A percentile compares a stretch with the other conserved stretches of the same genome.
Evolutionary conservation across 208 protist genomes (phyloP).

Genomic region (Trypanosoma mega): DNA sequence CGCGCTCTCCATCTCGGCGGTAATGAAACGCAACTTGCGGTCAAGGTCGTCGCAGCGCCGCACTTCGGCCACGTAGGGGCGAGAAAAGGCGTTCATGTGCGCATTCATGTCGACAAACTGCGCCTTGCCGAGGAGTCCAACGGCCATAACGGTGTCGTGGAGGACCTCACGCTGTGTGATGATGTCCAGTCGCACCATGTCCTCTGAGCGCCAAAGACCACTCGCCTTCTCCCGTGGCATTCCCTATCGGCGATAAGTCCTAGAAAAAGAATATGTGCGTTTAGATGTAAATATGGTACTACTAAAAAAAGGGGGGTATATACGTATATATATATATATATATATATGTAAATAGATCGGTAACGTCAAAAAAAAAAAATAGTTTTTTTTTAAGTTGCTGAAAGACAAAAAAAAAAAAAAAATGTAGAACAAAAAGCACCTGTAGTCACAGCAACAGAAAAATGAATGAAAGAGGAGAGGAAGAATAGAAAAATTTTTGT

Average conservation of each 20-base stretch:
- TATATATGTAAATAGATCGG: too few relatives aligned
- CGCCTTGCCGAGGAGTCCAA: slow-evolving; percentile 89
- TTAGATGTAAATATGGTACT: background rate
- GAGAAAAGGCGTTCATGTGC: slow-evolving; percentile 77
- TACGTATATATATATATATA: too few relatives aligned
- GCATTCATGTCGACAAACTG: slow-evolving; percentile 91
- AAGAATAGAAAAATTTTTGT: background rate
- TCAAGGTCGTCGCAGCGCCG: slow-evolving; percentile 91
- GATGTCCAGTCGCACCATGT: slow-evolving; percentile 93
- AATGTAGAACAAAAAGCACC: background rate
- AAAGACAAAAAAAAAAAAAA: slow-evolving; percentile 4
- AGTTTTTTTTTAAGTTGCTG: too few relatives aligned
- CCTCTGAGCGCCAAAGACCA: slow-evolving; percentile 84
- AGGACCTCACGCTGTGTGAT: slow-evolving; percentile 89
- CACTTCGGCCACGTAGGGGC: slow-evolving; percentile 92
- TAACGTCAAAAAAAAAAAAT: slow-evolving; percentile 19
- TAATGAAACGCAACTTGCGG: slow-evolving; percentile 79
- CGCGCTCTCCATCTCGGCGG: slow-evolving; percentile 56
- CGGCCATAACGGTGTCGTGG: slow-evolving; percentile 84
- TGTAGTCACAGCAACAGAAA: background rate
- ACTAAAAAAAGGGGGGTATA: background rate
- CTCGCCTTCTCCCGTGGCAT: slow-evolving; percentile 27
- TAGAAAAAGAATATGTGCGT: too few relatives aligned
- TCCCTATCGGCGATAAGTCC: too few relatives aligned
- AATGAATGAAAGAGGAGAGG: background rate